Base-by-base conservation (phyloP, 192 early-diverging fungal genomes). In the Gigaspora rosea region DNA sequence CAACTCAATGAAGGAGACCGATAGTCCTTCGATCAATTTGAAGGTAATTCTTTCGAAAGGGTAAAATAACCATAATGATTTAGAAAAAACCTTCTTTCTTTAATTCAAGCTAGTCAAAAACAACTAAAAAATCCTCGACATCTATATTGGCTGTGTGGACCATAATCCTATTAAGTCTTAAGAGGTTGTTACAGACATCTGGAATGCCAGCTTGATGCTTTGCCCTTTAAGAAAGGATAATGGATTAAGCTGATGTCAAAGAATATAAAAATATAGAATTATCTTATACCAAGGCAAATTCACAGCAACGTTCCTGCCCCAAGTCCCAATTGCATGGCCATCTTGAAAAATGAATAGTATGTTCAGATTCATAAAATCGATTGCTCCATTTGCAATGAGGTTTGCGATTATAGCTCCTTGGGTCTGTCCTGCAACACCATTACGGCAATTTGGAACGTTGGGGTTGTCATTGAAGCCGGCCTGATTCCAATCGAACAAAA, bases 1-100 rank as follows among this genome's bases (percentile, higher is more conserved):
- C 27, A 27, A 27, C 27, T 27, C 27, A 27, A 13, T 11, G 50
- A 11, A 11, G 8, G 50, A 52, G 15, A 52, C 6, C 51, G 15
- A 52, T 52, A 52, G 0, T 27, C 27, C 27, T 27, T 27, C 27
- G 27, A 27, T 27, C 27, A 27, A 0, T 27, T 27, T 27, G 27
- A 27, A 27, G 27, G 27, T 27, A 27, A 27, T 52, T 52, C 9
- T 13, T 13, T 63, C 33, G n/a, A 62, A 62, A 2, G 61, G 61
- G 18, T 62, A 62, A 62, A 62, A 2, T 63, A 63, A 63, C 33
- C 61, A 63, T 63, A 63, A 27, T 12, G 3, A 63, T 63, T 63
- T 63, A 18, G 61, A 63, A 63, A 63, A 63, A 35, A 7, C 10
- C n/a, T 18, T 8, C 10, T 63, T 62, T 2, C n/a, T 63, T 63